Conservation (phyloP, 1,284 basidiomycete genomes). For the Trichosporon sp. region DNA sequence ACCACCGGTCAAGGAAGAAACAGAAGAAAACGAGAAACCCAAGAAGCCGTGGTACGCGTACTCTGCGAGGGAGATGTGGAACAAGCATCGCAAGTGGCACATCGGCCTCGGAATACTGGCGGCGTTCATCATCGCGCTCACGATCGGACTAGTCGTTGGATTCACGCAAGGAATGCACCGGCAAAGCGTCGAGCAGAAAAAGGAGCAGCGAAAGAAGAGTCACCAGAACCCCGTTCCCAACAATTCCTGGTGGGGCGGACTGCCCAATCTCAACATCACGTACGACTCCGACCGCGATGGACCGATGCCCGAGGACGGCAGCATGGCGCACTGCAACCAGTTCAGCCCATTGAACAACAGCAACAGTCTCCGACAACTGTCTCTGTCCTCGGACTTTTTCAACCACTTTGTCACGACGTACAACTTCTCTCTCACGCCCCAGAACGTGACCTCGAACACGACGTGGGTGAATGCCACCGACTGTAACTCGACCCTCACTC, state of each 20-base stretch:
- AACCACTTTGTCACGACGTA: conserved; percentile 37
- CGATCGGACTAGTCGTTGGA: conserved; percentile 45
- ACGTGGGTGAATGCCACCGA: conserved; percentile 28
- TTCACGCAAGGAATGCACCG: conserved; percentile 29
- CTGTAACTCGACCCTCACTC: neutral
- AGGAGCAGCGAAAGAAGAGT: neutral
- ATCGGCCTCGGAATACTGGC: conserved; percentile 32
- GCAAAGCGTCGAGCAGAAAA: conserved; percentile 9
- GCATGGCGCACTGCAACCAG: conserved; percentile 43
- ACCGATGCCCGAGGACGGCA: conserved; percentile 45
- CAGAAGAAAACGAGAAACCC: neutral
- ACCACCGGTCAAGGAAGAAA: conserved; percentile 6
- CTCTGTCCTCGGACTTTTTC: conserved; percentile 28
- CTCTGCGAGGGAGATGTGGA: conserved; percentile 30
- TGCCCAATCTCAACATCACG: conserved; percentile 40
- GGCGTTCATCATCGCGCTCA: conserved; percentile 40
- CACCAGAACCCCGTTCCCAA: conserved; percentile 1
- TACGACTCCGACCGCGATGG: conserved; percentile 47
- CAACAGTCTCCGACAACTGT: conserved; percentile 34
- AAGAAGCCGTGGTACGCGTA: neutral
- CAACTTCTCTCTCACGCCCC: conserved; percentile 35
- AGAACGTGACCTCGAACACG: conserved; percentile 11
- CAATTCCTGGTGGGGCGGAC: conserved; percentile 4
- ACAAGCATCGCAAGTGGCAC: conserved; percentile 43
- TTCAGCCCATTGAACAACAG: conserved; percentile 41